Conservation (phyloP, 345 rosid species). For the Pistacia atlantica region DNA sequence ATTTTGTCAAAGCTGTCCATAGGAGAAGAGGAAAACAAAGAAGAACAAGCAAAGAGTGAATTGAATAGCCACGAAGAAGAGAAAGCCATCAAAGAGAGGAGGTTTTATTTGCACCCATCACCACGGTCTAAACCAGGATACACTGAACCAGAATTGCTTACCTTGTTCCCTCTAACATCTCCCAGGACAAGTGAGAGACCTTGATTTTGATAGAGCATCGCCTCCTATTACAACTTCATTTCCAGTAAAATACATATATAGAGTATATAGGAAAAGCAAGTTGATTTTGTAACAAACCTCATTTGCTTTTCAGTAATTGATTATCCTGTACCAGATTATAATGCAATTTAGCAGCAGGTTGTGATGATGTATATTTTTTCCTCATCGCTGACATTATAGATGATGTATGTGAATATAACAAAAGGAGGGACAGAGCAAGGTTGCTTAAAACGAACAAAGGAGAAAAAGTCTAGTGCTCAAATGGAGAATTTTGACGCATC, state of each 20-base stretch:
- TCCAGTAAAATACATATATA: not conserved
- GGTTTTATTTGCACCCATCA: constrained; percentile 79
- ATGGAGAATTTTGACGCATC: not conserved
- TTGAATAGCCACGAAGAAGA: constrained; percentile 73
- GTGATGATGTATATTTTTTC: not conserved
- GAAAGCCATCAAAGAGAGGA: constrained; percentile 71
- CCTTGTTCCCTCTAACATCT: constrained; percentile 71
- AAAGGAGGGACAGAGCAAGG: not conserved
- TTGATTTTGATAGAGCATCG: constrained; percentile 21
- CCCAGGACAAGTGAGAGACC: constrained; percentile 41
- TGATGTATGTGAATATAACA: not conserved
- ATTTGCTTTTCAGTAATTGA: not conserved
- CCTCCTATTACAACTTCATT: not conserved
- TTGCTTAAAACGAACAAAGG: not conserved
- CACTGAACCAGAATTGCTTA: constrained; percentile 65
- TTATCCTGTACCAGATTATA: not conserved
- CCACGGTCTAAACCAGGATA: constrained; percentile 57
- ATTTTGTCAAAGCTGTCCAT: constrained; percentile 62
- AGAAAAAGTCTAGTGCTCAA: not conserved
- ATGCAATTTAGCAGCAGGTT: not conserved
- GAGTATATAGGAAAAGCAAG: not conserved
- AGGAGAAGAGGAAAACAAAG: constrained; percentile 36
- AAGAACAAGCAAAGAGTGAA: constrained; percentile 31
- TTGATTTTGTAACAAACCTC: constrained; percentile 1
- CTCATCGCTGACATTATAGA: not conserved